Conservation (phyloP, 495 filamentous ascomycete genomes). For the Xylona heveae region DNA sequence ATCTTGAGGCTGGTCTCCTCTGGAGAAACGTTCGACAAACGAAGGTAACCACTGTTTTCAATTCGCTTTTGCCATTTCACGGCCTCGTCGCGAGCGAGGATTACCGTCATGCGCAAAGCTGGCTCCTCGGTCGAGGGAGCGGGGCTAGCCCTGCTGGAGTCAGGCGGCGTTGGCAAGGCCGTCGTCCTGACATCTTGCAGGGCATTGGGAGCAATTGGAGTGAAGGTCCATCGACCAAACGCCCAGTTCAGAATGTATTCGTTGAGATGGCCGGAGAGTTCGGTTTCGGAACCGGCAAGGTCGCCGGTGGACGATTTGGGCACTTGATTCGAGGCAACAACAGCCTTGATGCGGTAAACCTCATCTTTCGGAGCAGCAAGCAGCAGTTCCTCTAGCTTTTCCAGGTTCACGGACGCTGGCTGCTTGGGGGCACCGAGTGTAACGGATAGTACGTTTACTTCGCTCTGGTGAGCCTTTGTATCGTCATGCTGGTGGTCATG, state of each 20-base stretch:
- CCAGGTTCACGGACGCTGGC: constrained; percentile 29
- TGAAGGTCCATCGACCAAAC: constrained; percentile 86
- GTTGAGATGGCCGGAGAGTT: constrained; percentile 7
- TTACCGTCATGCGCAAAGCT: constrained; percentile 57
- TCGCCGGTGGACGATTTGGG: constrained; percentile 41
- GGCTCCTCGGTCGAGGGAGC: constrained; percentile 9
- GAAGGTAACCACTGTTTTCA: constrained; percentile 27
- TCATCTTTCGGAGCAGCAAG: constrained; percentile 63
- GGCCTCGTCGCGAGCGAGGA: constrained; percentile 68
- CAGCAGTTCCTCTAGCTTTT: constrained; percentile 44
- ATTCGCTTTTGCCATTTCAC: constrained; percentile 76
- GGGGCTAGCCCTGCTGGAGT: constrained; percentile 11
- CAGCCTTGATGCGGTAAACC: constrained; percentile 86
- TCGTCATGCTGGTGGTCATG: constrained; percentile 20
- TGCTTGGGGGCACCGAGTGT: constrained; percentile 21
- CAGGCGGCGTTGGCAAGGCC: constrained; percentile 8
- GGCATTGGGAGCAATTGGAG: constrained; percentile 23
- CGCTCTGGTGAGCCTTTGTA: constrained; percentile 49
- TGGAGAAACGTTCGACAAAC: too few species aligned
- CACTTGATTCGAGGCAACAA: constrained; percentile 34
- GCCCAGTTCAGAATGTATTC: constrained; percentile 92
- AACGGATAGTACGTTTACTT: constrained; percentile 78
- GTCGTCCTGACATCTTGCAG: constrained; percentile 17
- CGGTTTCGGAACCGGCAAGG: constrained; percentile 3
- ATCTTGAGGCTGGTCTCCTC: too few species aligned